Percentiles rank a stretch among this genome's conserved stretches.
phyloP scores from a whole-genome alignment of 164 flowering plant species.

The Aristolochia fimbriata region DNA sequence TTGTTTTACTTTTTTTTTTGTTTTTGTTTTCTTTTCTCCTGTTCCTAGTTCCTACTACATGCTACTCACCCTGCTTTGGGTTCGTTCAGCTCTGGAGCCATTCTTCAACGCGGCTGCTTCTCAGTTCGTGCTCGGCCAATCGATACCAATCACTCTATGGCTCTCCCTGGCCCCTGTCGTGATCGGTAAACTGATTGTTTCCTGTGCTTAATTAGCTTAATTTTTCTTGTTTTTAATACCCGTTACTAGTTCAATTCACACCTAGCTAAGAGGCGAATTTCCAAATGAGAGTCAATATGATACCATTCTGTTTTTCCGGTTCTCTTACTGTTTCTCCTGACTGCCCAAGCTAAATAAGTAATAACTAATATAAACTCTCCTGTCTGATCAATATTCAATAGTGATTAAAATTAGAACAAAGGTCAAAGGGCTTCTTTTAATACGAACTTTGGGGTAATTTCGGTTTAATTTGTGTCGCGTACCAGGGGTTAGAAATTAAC shows the following conservation, averaged over 20 bases:
- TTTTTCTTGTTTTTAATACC: background rate
- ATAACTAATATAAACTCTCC: too few species aligned
- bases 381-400: too few species aligned
- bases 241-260: too few species aligned
- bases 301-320: too few species aligned
- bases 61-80: background rate
- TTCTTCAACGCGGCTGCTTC: conserved; percentile 99
- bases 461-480: background rate
- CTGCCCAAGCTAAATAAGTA: too few species aligned
- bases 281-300: too few species aligned
- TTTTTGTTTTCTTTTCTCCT: background rate
- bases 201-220: background rate
- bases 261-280: too few species aligned
- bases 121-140: conserved; percentile 85
- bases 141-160: conserved; percentile 71
- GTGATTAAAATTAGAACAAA: too few species aligned
- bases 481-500: too few species aligned
- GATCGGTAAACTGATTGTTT: conserved; percentile 24
- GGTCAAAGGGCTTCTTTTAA: too few species aligned
- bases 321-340: too few species aligned
- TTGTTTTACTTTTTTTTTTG: background rate
- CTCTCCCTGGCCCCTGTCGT: conserved; percentile 88
- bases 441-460: background rate
- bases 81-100: conserved; percentile 75
- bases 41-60: too few species aligned